Evolutionary conservation across 371 early-diverging fungal species (phyloP).

Genomic region (Mucor sp.): DNA sequence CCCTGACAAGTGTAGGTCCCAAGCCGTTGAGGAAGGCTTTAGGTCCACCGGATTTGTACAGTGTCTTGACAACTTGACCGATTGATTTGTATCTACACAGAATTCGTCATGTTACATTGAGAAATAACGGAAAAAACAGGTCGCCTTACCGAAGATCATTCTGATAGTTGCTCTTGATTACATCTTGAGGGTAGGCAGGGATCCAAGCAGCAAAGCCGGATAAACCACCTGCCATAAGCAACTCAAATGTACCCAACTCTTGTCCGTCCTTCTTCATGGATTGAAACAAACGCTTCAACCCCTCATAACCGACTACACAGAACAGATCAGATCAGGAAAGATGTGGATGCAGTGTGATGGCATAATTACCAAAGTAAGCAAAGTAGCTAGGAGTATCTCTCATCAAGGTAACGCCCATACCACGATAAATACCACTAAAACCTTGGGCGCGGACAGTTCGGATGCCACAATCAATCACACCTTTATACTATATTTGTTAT

Average conservation of each 20-base stretch:
- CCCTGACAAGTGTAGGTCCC: constrained; percentile 85
- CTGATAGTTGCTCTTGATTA: constrained; percentile 82
- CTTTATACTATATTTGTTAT: constrained; percentile 54
- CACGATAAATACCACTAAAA: constrained; percentile 75
- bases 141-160: constrained; percentile 45
- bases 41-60: constrained; percentile 35
- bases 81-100: constrained; percentile 22
- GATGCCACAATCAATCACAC: constrained; percentile 75
- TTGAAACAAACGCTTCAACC: constrained; percentile 57
- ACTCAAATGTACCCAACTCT: constrained; percentile 55
- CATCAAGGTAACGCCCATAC: constrained; percentile 73
- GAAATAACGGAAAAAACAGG: not conserved
- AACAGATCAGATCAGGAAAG: too few species aligned
- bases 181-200: constrained; percentile 87
- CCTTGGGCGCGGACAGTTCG: constrained; percentile 72
- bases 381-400: constrained; percentile 85
- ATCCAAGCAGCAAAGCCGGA: constrained; percentile 87
- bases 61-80: constrained; percentile 12
- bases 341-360: not conserved
- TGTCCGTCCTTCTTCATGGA: constrained; percentile 45
- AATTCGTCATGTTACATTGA: not conserved
- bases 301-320: constrained; percentile 62
- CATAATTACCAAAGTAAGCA: constrained; percentile 72
- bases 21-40: constrained; percentile 79
- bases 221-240: constrained; percentile 81